Base-by-base conservation (phyloP, 768 basidiomycete species). In the Antrodiella citrinella region DNA sequence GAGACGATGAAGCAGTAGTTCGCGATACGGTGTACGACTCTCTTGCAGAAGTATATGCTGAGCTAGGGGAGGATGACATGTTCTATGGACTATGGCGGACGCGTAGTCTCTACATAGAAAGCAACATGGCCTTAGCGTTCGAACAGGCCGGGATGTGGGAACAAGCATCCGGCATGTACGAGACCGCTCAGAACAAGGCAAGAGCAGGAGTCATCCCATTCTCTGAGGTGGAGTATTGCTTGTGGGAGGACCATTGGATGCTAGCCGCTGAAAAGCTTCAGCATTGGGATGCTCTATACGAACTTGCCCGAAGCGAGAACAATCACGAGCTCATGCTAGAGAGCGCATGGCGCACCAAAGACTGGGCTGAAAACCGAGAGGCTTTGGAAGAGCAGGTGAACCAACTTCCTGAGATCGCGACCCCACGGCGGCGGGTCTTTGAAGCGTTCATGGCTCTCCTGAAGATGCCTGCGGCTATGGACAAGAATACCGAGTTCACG, bases 201-300 rank as follows among this genome's bases (percentile, higher is more conserved):
- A 77, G 92, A 43, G 73, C 78, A 3, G 91, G 91, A 3, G 70
- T 78, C 4, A 81, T 96, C 48, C 83, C 93, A 1, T 98, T 94
- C 70, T 86, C 88, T 11, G 96, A 99, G 65, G 75, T 86, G 1
- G 96, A 99, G 65, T 97, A 94, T 65, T 92, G 89, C 59, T 72
- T 99, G 18, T 99, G 96, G 96, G 96, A 99, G 60, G 96, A 99
- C 64, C 96, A 99, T 65, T 99, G 96, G 95, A 88, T 99, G 52
- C 70, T 94, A 5, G 78, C 93, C 1, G 86, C 92, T 0, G 91
- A 95, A 69, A 99, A 99, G 66, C 72, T 99, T 15, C 96, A 98
- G 62, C 89, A 96, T 54, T 99, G 96, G 96, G 96, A 99, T 52
- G 80, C 87, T 19, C 75, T 99, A 3, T 81, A 88, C 54, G 96